Evolutionary conservation across 1,284 basidiomycete genomes (phyloP).

Genomic region (Sporisorium reilianum): DNA sequence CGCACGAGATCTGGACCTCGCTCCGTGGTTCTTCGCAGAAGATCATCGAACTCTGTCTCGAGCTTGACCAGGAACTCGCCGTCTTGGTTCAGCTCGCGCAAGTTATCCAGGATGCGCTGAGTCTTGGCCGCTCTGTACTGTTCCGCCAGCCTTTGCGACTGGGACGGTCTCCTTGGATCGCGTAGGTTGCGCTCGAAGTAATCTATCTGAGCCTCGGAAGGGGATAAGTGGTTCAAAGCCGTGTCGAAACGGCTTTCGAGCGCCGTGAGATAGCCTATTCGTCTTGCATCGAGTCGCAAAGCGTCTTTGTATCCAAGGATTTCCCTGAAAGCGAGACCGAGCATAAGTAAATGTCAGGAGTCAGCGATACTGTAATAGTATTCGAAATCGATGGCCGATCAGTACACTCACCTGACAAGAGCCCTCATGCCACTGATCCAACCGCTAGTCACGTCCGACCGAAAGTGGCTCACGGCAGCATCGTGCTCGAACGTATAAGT

Average conservation of each 20-base stretch:
- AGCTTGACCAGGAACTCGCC: conserved; percentile 8
- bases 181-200: not conserved
- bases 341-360: too few relatives aligned
- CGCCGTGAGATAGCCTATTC: not conserved
- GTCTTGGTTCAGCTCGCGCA: not conserved
- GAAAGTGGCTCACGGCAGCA: not conserved
- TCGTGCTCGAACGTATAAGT: not conserved
- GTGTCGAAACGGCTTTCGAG: not conserved
- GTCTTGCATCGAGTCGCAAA: not conserved
- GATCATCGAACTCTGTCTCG: conserved; percentile 5
- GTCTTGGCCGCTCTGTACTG: not conserved
- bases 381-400: not conserved
- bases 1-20: not conserved
- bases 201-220: not conserved
- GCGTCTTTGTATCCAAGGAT: not conserved
- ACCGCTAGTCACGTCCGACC: not conserved
- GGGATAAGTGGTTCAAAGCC: not conserved
- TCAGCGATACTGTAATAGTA: not conserved
- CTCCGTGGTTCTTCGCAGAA: not conserved
- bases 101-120: not conserved
- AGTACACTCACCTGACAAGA: not conserved
- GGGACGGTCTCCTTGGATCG: not conserved
- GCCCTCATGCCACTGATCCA: not conserved
- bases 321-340: not conserved
- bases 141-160: not conserved